phyloP scores from a whole-genome alignment of 257 asterid genomes.

The Haberlea rhodopensis region DNA sequence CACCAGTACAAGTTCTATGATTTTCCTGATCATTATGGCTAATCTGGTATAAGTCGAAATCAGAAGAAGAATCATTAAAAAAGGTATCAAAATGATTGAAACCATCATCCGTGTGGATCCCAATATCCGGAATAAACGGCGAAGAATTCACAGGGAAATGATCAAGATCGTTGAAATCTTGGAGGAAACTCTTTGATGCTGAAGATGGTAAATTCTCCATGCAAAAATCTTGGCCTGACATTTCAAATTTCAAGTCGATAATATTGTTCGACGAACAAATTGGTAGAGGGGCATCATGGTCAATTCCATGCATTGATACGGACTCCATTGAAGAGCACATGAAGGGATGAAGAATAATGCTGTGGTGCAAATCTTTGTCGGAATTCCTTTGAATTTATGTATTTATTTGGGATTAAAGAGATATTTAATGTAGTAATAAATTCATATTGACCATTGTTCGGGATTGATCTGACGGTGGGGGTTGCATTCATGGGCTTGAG shows the following conservation, averaged over 20 bases:
- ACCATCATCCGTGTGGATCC: constrained; percentile 31
- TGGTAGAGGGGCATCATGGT: constrained; percentile 28
- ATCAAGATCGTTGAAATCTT: constrained; percentile 55
- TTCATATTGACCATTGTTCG: constrained; percentile 28
- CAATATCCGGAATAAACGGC: too few species aligned
- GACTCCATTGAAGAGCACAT: constrained; percentile 36
- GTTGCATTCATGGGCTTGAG: neutral
- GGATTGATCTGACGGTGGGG: constrained; percentile 32
- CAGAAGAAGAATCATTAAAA: constrained; percentile 24
- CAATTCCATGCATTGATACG: constrained; percentile 20
- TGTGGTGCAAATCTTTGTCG: constrained; percentile 27
- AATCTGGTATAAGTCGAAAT: constrained; percentile 33
- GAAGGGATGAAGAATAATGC: constrained; percentile 31
- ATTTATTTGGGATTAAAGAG: constrained; percentile 37
- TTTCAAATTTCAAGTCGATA: constrained; percentile 35
- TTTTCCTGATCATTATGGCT: constrained; percentile 37
- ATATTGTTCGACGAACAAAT: constrained; percentile 31
- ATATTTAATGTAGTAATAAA: constrained; percentile 31
- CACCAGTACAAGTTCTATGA: constrained; percentile 9
- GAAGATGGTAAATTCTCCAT: constrained; percentile 32
- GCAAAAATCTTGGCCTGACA: constrained; percentile 37
- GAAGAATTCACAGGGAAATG: constrained; percentile 33
- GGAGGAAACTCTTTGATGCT: constrained; percentile 46
- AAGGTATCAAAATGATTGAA: constrained; percentile 58
- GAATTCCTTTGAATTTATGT: constrained; percentile 24